phyloP scores from a whole-genome alignment of 305 asterid genomes.

The Petunia hybrid region DNA sequence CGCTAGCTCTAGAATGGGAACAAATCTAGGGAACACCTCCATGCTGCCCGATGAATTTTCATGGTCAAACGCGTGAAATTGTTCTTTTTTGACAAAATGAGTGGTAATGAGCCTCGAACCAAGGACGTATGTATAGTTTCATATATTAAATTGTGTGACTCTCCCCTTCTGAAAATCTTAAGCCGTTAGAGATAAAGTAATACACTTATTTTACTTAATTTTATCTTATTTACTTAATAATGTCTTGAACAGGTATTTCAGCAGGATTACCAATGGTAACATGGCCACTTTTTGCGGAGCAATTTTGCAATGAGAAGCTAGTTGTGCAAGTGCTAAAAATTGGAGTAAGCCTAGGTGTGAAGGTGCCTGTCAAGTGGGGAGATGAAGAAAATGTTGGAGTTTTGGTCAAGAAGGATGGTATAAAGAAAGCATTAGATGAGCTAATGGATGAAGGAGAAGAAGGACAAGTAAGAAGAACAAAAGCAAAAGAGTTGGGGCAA shows the following conservation, averaged over 20 bases:
- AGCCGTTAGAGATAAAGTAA: not conserved
- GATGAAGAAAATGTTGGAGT: constrained; percentile 41
- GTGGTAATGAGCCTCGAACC: too few species aligned
- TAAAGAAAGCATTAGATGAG: constrained; percentile 38
- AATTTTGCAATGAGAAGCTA: constrained; percentile 45
- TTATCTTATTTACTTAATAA: not conserved
- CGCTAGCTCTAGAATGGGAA: too few species aligned
- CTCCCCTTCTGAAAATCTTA: not conserved
- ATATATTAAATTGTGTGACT: too few species aligned
- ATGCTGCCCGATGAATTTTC: too few species aligned
- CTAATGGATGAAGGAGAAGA: constrained; percentile 40
- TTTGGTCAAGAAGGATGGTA: constrained; percentile 34
- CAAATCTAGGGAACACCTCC: too few species aligned
- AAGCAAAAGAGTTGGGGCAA: constrained; percentile 38
- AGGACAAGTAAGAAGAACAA: constrained; percentile 39
- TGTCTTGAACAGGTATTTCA: not conserved
- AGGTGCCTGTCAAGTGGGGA: constrained; percentile 45
- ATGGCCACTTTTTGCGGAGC: constrained; percentile 47
- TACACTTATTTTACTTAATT: too few species aligned
- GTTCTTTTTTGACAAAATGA: too few species aligned
- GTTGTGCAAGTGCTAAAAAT: constrained; percentile 36
- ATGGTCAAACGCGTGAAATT: too few species aligned
- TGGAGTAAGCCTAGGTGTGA: constrained; percentile 44
- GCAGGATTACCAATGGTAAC: constrained; percentile 42
- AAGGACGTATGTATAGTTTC: too few species aligned